Conservation (phyloP, 2,329 filamentous ascomycete genomes). For the Mollisiaceae sp. region DNA sequence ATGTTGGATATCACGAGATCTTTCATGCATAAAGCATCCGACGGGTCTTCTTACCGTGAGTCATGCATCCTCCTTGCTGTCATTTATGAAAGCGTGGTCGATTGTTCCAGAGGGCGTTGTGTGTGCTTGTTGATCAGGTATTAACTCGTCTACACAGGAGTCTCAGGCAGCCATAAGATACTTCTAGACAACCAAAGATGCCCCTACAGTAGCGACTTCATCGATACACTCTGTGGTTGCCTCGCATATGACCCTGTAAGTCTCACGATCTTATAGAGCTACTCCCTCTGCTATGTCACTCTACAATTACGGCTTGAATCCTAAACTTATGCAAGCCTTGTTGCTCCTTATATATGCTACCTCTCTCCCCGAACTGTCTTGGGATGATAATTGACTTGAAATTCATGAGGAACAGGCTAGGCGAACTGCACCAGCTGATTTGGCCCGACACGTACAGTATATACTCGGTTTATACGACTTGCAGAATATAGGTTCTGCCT, state of each 20-base stretch:
- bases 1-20: background rate
- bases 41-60: background rate
- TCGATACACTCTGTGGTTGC: background rate
- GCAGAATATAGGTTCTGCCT: no score
- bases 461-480: no score
- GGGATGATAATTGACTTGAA: no score
- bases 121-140: background rate
- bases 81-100: background rate
- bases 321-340: no score
- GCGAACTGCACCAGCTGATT: no score
- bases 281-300: no score
- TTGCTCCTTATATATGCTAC: no score
- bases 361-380: no score
- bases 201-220: background rate
- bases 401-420: no score
- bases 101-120: background rate
- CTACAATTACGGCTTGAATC: no score
- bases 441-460: no score
- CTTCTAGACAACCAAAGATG: background rate
- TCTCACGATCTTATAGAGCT: no score
- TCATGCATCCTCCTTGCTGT: background rate
- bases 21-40: background rate
- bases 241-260: background rate
- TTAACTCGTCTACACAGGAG: background rate
- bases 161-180: background rate